Percentiles rank a stretch among this genome's conserved stretches.
Evolutionary conservation across 192 early-diverging fungal genomes (phyloP).

Genomic region (Dissophora globulifera): DNA sequence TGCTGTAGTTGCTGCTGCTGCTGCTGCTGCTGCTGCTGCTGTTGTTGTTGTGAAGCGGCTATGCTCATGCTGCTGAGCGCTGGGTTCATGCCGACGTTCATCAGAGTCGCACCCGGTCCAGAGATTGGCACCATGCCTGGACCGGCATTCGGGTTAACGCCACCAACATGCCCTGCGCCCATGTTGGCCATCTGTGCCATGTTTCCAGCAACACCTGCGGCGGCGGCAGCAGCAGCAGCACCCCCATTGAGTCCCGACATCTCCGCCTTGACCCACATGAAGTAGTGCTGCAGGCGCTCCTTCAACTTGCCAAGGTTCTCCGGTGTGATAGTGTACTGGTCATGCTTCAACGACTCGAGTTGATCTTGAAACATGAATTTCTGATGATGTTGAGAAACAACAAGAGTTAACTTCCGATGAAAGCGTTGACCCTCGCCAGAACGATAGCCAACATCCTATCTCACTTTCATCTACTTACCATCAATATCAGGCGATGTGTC

Average conservation of each 20-base stretch:
- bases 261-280: slow-evolving; percentile 57
- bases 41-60: not conserved
- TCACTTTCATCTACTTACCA: slow-evolving; percentile 27
- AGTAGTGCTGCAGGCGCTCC: slow-evolving; percentile 60
- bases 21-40: not conserved
- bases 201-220: not conserved
- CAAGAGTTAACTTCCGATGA: no score
- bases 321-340: slow-evolving; percentile 58
- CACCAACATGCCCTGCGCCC: not conserved
- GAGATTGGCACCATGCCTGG: not conserved
- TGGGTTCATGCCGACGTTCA: slow-evolving; percentile 9
- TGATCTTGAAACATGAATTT: slow-evolving; percentile 67
- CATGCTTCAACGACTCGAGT: slow-evolving; percentile 53
- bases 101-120: not conserved
- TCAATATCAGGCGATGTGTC: slow-evolving; percentile 57
- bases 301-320: slow-evolving; percentile 57
- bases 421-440: no score
- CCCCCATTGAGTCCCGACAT: not conserved
- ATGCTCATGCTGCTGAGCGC: slow-evolving; percentile 21
- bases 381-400: not conserved
- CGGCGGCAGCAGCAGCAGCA: not conserved
- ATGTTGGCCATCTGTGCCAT: not conserved
- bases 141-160: not conserved
- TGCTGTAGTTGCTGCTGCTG: not conserved
- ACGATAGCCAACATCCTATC: no score